Evolutionary conservation across 1,139 yeast species (phyloP).

Genomic region (Petasospora rhodanensis): DNA sequence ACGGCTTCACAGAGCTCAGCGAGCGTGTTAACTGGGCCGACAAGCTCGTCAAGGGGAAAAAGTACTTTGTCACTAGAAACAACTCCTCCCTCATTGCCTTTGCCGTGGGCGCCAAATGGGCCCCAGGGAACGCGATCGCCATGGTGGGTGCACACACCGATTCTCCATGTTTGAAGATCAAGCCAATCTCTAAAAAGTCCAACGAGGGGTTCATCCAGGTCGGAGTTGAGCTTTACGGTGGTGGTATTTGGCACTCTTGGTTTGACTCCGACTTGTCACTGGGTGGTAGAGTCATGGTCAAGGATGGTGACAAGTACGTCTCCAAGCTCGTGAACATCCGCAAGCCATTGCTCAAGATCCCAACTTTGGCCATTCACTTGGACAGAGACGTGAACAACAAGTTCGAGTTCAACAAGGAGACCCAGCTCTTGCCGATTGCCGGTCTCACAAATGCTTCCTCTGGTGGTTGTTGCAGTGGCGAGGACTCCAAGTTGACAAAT

Average conservation of each 20-base stretch:
- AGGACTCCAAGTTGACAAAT: conserved; percentile 42
- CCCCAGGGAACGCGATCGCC: conserved; percentile 79
- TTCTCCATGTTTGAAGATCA: conserved; percentile 86
- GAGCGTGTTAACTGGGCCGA: conserved; percentile 80
- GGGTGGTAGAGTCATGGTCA: conserved; percentile 86
- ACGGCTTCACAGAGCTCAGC: conserved; percentile 70
- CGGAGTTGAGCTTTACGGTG: conserved; percentile 94
- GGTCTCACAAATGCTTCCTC: conserved; percentile 49
- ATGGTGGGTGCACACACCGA: conserved; percentile 95
- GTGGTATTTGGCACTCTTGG: conserved; percentile 85
- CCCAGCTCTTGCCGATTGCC: conserved; percentile 81
- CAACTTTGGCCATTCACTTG: conserved; percentile 91
- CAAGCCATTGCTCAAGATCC: conserved; percentile 84
- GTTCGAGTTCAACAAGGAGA: conserved; percentile 87
- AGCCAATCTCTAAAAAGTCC: conserved; percentile 76
- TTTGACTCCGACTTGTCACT: conserved; percentile 89
- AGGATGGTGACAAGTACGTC: conserved; percentile 44
- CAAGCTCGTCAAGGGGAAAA: conserved; percentile 48
- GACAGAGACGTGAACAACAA: conserved; percentile 71
- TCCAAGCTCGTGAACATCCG: conserved; percentile 75
- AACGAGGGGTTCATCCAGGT: conserved; percentile 81
- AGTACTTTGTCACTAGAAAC: conserved; percentile 81
- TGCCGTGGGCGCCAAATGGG: conserved; percentile 68
- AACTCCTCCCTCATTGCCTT: conserved; percentile 87
- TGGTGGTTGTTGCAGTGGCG: conserved; percentile 37